Conservation (phyloP, 768 basidiomycete species). For the Termitomyces sp. region DNA sequence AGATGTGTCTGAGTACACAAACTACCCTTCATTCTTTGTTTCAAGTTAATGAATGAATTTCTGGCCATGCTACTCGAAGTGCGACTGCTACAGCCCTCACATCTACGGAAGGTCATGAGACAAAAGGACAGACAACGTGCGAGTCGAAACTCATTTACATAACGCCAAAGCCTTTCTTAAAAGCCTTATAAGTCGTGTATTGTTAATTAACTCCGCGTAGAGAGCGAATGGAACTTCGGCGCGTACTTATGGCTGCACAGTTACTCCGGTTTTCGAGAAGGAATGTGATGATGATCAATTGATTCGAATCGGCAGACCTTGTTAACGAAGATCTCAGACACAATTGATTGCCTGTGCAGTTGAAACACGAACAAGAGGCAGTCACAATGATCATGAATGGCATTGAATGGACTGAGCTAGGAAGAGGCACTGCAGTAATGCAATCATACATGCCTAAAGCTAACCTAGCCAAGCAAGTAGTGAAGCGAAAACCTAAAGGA, state of each 20-base stretch:
- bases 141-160: conserved; percentile 7
- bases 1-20: not conserved
- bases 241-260: not conserved
- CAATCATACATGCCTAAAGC: not conserved
- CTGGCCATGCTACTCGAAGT: not conserved
- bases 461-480: too few relatives aligned
- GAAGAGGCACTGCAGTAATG: not conserved
- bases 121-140: not conserved
- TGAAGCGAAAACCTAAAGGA: too few relatives aligned
- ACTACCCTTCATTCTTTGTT: not conserved
- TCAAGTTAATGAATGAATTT: not conserved
- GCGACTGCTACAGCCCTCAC: too few relatives aligned
- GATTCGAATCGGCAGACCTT: not conserved
- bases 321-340: not conserved
- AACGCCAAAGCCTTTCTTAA: conserved; percentile 1
- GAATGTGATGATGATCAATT: not conserved
- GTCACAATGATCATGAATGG: not conserved
- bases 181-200: not conserved
- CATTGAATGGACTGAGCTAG: not conserved
- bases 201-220: conserved; percentile 7
- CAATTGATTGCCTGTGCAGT: not conserved
- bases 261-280: conserved; percentile 7
- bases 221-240: not conserved
- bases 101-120: not conserved
- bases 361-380: not conserved